Base-by-base conservation (phyloP, 1,139 yeast genomes). In the Sugiyamaella grinbergsii region DNA sequence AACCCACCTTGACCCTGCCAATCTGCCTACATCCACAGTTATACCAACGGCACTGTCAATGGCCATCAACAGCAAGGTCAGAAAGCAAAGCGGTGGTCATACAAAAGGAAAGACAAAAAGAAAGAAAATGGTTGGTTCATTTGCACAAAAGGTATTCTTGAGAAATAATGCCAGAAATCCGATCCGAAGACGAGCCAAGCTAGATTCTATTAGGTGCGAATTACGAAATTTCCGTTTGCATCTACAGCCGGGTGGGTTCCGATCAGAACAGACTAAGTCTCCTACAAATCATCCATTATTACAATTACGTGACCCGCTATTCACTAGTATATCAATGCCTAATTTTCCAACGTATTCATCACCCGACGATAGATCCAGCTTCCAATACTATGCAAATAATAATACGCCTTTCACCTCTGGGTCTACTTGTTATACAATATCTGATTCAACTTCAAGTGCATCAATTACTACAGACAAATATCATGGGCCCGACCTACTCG, bases 401-500 rank as follows among this genome's bases (percentile, higher is more conserved):
- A n/a, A 6, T 7, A 29, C 4, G 33, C 16, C 33, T n/a, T n/a
- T 29, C 15, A 3, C 15, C 6, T 13, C 29, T 8, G 11, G 5
- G 13, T 37, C 29, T 20, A 18, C 26, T 13, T 10, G 29, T 7
- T 20, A 23, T 19, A 36, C 10, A 22, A 15, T 8, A 5, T n/a
- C n/a, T 13, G 15, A 10, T 13, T 20, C n/a, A 16, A 13, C n/a
- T 29, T n/a, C 33, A 29, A 29, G 23, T 15, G 4, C 19, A 13
- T 19, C 45, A 5, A 19, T 41, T 20, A 8, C 29, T n/a, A 19
- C 40, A 3, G 47, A 50, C 28, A 40, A 43, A 10, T 50, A 46
- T 36, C 53, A 50, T 45, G 46, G 31, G n/a, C 48, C 48, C 4
- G 48, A 49, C 8, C 23, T 49, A 24, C 20, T 49, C 16, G 41